Conservation (phyloP, 495 filamentous ascomycete species). For the Filosporella fistucella region DNA sequence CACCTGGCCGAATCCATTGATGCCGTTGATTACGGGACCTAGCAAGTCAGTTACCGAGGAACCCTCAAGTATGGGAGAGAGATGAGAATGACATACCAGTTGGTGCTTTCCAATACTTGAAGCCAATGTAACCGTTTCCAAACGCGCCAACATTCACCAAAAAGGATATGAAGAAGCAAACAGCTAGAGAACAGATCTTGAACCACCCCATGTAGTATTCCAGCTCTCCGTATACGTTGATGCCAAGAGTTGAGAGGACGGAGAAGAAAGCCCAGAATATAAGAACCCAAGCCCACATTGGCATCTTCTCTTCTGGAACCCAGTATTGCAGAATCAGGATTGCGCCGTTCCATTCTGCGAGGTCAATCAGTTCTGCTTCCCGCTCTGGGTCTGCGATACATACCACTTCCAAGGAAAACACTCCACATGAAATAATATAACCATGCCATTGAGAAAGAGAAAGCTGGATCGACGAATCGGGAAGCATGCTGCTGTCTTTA, state of each 20-base stretch:
- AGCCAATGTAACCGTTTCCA: conserved; percentile 38
- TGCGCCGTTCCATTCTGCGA: conserved; percentile 38
- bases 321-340: conserved; percentile 71
- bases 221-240: conserved; percentile 62
- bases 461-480: conserved; percentile 64
- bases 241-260: conserved; percentile 57
- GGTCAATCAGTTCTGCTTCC: not conserved
- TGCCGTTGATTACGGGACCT: conserved; percentile 52
- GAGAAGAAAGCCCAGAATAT: conserved; percentile 68
- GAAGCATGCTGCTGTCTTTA: conserved; percentile 43
- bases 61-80: not conserved
- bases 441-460: conserved; percentile 76
- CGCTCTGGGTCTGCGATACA: not conserved
- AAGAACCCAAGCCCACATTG: conserved; percentile 57
- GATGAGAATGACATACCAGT: conserved; percentile 32
- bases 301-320: conserved; percentile 38
- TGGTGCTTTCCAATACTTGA: conserved; percentile 62
- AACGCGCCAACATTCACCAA: conserved; percentile 28
- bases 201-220: conserved; percentile 51
- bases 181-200: conserved; percentile 67
- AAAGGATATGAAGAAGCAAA: conserved; percentile 28
- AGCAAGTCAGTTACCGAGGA: not conserved
- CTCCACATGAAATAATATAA: conserved; percentile 32
- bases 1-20: conserved; percentile 52
- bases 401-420: conserved; percentile 4